Evolutionary conservation across 2,329 filamentous ascomycete genomes (phyloP).

Genomic region (Fusarium sp.): DNA sequence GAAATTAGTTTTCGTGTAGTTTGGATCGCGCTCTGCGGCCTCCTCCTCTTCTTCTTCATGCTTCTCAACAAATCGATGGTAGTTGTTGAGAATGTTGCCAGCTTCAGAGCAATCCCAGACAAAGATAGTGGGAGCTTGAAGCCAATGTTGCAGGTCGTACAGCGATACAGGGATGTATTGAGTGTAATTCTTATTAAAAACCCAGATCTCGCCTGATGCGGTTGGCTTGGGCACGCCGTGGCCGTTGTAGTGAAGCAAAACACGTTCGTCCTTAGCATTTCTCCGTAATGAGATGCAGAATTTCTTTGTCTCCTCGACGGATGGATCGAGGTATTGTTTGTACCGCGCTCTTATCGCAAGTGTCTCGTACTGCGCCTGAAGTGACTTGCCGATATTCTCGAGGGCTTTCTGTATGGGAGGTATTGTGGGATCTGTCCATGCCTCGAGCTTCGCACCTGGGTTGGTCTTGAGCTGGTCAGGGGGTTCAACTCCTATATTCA

Average conservation of each 20-base stretch:
- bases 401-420: slow-evolving; percentile 84
- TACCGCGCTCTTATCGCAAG: slow-evolving; percentile 95
- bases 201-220: slow-evolving; percentile 96
- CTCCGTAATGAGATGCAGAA: slow-evolving; percentile 89
- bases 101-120: slow-evolving; percentile 98
- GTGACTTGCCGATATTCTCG: slow-evolving; percentile 91
- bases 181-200: slow-evolving; percentile 98
- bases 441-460: slow-evolving; percentile 91
- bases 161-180: slow-evolving; percentile 98
- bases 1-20: slow-evolving; percentile 79
- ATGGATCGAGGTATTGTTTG: slow-evolving; percentile 95
- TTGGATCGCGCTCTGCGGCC: slow-evolving; percentile 76
- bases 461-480: slow-evolving; percentile 96
- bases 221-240: slow-evolving; percentile 97
- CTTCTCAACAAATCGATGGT: slow-evolving; percentile 92
- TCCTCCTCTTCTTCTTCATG: slow-evolving; percentile 90
- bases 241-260: slow-evolving; percentile 98
- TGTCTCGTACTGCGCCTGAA: slow-evolving; percentile 97
- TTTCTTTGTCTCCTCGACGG: slow-evolving; percentile 96
- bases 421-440: slow-evolving; percentile 92
- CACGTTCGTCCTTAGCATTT: slow-evolving; percentile 94
- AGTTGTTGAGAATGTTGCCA: slow-evolving; percentile 94
- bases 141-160: slow-evolving; percentile 94
- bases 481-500: slow-evolving; percentile 97
- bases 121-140: slow-evolving; percentile 93